phyloP scores from a whole-genome alignment of 331 rosid genomes.

The Saraca asoca region DNA sequence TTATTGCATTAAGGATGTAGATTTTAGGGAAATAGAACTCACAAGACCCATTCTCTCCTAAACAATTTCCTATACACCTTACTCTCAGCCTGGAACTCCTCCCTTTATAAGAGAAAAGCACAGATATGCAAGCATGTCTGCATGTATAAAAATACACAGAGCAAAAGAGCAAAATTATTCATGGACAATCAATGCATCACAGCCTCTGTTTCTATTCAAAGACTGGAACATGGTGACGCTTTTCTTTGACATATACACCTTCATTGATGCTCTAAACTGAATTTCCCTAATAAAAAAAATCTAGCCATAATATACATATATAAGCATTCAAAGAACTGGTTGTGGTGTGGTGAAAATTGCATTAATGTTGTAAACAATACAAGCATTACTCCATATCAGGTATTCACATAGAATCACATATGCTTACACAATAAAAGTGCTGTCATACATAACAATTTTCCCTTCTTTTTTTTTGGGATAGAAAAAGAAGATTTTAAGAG shows the following conservation, averaged over 20 bases:
- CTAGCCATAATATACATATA: constrained; percentile 1
- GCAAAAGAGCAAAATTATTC: too few relatives aligned
- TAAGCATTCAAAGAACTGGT: constrained; percentile 3
- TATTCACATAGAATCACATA: constrained; percentile 12
- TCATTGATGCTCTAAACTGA: background rate
- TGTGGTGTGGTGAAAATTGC: background rate
- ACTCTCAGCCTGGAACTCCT: background rate
- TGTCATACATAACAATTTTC: constrained; percentile 10
- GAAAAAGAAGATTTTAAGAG: too few relatives aligned
- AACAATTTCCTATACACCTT: constrained; percentile 5
- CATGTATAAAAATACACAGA: background rate
- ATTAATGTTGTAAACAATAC: constrained; percentile 11
- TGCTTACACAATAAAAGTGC: constrained; percentile 4
- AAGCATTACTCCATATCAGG: constrained; percentile 10
- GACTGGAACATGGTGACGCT: constrained; percentile 3
- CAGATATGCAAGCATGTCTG: background rate
- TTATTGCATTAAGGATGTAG: constrained; percentile 4
- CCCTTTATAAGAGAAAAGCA: constrained; percentile 9
- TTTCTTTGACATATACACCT: background rate
- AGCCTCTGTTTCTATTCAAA: background rate
- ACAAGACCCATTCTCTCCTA: background rate
- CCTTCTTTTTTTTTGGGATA: too few relatives aligned
- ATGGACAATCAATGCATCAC: too few relatives aligned
- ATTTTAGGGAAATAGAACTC: constrained; percentile 4
- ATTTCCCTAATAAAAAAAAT: constrained; percentile 6